Percentiles rank a stretch among this genome's conserved stretches.
Evolutionary conservation across 1,139 yeast genomes (phyloP).

Genomic region (Kazachstania sp.): DNA sequence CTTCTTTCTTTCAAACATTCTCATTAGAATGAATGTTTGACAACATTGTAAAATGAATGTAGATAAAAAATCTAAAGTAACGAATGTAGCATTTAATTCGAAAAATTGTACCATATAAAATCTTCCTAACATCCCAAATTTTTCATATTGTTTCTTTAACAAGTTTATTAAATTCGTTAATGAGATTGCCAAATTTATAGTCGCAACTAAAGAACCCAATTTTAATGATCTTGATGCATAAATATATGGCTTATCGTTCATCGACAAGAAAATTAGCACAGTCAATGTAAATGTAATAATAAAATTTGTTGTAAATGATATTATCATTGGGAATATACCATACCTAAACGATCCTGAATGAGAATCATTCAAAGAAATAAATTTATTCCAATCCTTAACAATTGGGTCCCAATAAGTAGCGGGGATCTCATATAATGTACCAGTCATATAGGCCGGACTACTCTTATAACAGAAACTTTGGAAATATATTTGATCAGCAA

Average conservation of each 20-base stretch:
- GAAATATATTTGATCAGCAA: constrained; percentile 16
- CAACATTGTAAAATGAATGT: constrained; percentile 57
- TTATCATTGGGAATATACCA: constrained; percentile 52
- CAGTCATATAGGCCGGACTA: constrained; percentile 31
- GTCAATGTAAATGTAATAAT: constrained; percentile 60
- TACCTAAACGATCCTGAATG: constrained; percentile 42
- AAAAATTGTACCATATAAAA: constrained; percentile 41
- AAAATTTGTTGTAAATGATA: constrained; percentile 56
- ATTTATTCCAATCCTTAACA: constrained; percentile 26
- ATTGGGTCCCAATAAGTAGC: constrained; percentile 17
- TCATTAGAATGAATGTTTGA: constrained; percentile 68
- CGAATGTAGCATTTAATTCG: constrained; percentile 42
- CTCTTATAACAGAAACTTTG: constrained; percentile 22
- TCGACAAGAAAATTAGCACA: constrained; percentile 51
- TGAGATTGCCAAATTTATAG: constrained; percentile 46
- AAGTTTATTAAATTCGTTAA: constrained; percentile 42
- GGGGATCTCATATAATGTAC: constrained; percentile 18
- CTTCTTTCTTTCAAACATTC: constrained; percentile 59
- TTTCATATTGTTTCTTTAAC: constrained; percentile 41
- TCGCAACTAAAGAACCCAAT: constrained; percentile 41
- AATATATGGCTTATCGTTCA: constrained; percentile 27
- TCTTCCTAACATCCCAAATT: constrained; percentile 49
- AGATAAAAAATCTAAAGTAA: constrained; percentile 54
- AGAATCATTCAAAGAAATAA: constrained; percentile 7
- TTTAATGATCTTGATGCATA: constrained; percentile 38